Conservation (phyloP, 257 asterid species). For the Solanum piurae region DNA sequence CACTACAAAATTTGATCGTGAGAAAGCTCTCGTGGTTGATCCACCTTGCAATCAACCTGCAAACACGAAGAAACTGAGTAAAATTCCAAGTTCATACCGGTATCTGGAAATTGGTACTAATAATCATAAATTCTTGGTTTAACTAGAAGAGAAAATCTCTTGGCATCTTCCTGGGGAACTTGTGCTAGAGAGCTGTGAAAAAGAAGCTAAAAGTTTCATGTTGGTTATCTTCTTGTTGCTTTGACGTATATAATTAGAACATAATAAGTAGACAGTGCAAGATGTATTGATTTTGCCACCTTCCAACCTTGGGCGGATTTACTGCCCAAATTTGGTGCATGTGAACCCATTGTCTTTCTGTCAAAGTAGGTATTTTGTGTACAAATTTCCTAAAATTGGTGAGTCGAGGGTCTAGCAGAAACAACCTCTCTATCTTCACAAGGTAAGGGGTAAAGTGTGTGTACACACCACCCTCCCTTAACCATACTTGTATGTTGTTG, state of each 20-base stretch:
- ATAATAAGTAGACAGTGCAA: background rate
- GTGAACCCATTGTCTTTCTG: background rate
- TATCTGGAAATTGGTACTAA: background rate
- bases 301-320: background rate
- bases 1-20: constrained; percentile 30
- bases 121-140: background rate
- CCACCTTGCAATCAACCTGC: constrained; percentile 31
- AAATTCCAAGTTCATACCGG: background rate
- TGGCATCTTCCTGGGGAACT: background rate
- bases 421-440: background rate
- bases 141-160: background rate
- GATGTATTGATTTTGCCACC: background rate
- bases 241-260: background rate
- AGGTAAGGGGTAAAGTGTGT: background rate
- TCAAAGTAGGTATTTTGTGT: background rate
- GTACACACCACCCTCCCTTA: too few species aligned
- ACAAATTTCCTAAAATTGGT: background rate
- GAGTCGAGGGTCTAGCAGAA: background rate
- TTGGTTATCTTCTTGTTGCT: background rate
- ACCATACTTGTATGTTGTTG: background rate
- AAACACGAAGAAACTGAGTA: background rate
- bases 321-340: background rate
- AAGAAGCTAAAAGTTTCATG: background rate
- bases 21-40: constrained; percentile 2
- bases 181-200: background rate